Base-by-base conservation (phyloP, 495 filamentous ascomycete genomes). In the Daldinia bambusicola region DNA sequence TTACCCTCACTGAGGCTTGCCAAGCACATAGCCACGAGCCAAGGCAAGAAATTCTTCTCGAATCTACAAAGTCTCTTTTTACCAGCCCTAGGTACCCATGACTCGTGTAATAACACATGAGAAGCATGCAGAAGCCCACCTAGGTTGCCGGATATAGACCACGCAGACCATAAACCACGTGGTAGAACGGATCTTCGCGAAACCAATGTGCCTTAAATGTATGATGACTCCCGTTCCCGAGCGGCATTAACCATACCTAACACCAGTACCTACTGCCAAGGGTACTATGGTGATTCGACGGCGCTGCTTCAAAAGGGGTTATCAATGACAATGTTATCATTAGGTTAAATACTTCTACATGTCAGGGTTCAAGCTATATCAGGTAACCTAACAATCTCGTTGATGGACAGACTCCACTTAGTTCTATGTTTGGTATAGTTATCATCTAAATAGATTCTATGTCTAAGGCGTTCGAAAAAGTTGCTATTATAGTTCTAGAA, bases 151-250 rank as follows among this genome's bases (percentile, higher is more conserved):
- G 43, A 48, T 48, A 48, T 22, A 48, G 43, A 48, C 22, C 43
- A 20, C 6, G 9, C 7, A 48, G 18, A 22, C 9, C 43, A 48
- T 13, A 13, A 22, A 22, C 18, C 43, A 48, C 43, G 43, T 48
- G 43, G 9, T 18, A 48, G 10, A 9, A 22, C 8, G 20, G 18
- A 48, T 48, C 16, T 48, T 45, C 4, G 16, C 16, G 18, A 20
- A 22, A 2, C 43, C 18, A 48, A 48, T 48, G 20, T 8, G 43
- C 10, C 9, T 16, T 22, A 48, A 4, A 26, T 26, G 26, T 26
- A 48, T 20, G 18, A 48, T 16, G 43, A 48, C 43, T 48, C 43
- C 43, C 43, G 43, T 48, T 48, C 43, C 43, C 43, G 43, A 22
- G 43, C 8, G 43, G 43, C 43, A 48, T 20, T 45, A 8, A 0